Conservation (phyloP, 2,329 filamentous ascomycete genomes). For the Parafenestella ontariensis region DNA sequence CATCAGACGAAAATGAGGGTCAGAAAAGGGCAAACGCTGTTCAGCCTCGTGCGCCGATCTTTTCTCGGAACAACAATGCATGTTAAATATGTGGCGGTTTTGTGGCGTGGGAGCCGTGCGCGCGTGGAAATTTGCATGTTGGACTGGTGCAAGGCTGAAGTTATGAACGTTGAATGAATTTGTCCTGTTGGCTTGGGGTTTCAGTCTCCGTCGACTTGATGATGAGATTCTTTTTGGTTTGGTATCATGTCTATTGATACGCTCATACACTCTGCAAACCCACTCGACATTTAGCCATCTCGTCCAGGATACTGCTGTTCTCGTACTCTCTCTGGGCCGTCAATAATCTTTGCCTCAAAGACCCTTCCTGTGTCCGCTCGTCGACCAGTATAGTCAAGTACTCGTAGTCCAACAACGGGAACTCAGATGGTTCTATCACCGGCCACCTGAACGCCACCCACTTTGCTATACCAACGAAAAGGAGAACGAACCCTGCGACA, state of each 20-base stretch:
- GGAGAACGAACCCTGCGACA: slow-evolving; percentile 13
- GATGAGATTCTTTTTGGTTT: too few species aligned
- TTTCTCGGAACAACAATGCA: neutral
- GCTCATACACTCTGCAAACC: neutral
- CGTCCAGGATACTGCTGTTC: neutral
- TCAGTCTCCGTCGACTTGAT: too few species aligned
- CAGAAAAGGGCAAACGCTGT: neutral
- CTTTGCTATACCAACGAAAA: slow-evolving; percentile 15
- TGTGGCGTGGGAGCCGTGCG: neutral
- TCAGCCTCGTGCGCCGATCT: neutral
- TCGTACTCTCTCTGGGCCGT: neutral
- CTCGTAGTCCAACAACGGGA: slow-evolving; percentile 16
- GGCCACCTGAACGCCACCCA: slow-evolving; percentile 4
- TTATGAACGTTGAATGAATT: neutral
- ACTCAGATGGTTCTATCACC: slow-evolving; percentile 14
- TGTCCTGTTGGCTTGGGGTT: too few species aligned
- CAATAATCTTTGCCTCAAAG: neutral
- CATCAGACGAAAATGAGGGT: neutral
- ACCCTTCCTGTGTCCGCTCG: neutral
- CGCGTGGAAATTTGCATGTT: too few species aligned
- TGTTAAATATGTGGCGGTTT: neutral
- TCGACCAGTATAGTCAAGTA: slow-evolving; percentile 12
- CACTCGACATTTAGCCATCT: neutral
- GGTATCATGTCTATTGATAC: too few species aligned
- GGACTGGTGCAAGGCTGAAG: too few species aligned